Evolutionary conservation across 2,329 filamentous ascomycete species (phyloP).

Genomic region (Phialocephala sp.): DNA sequence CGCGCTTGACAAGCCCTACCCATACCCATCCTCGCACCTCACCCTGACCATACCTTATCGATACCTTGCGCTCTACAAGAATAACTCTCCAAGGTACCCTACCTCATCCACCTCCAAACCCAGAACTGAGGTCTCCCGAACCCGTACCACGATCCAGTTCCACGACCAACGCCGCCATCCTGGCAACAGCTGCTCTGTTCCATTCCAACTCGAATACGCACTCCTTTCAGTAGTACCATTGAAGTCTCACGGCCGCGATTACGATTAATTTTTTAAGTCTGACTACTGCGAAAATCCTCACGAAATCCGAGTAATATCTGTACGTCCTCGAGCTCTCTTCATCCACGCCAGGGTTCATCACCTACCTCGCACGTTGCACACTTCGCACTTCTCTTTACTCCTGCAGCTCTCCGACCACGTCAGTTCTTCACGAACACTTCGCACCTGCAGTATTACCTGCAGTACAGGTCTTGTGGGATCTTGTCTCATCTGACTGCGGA

Average conservation of each 20-base stretch:
- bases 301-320: not conserved
- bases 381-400: conserved; percentile 26
- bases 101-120: not conserved
- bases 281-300: not conserved
- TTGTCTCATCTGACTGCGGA: conserved; percentile 33
- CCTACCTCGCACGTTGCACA: conserved; percentile 32
- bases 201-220: conserved; percentile 4
- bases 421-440: conserved; percentile 37
- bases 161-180: conserved; percentile 10
- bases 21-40: conserved; percentile 1
- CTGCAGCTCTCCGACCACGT: conserved; percentile 38
- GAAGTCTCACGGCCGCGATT: conserved; percentile 8
- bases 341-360: not conserved
- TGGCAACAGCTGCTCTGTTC: conserved; percentile 8
- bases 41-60: conserved; percentile 14
- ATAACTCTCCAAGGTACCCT: conserved; percentile 11
- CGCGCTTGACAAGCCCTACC: conserved; percentile 18
- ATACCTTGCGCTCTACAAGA: conserved; percentile 13
- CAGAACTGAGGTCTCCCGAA: conserved; percentile 4
- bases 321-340: not conserved
- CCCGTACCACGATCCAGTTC: conserved; percentile 11
- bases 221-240: conserved; percentile 2
- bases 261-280: conserved; percentile 12
- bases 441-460: conserved; percentile 41
- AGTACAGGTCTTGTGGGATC: conserved; percentile 34